Base-by-base conservation (phyloP, 1,139 yeast genomes). In the Candida albicans region DNA sequence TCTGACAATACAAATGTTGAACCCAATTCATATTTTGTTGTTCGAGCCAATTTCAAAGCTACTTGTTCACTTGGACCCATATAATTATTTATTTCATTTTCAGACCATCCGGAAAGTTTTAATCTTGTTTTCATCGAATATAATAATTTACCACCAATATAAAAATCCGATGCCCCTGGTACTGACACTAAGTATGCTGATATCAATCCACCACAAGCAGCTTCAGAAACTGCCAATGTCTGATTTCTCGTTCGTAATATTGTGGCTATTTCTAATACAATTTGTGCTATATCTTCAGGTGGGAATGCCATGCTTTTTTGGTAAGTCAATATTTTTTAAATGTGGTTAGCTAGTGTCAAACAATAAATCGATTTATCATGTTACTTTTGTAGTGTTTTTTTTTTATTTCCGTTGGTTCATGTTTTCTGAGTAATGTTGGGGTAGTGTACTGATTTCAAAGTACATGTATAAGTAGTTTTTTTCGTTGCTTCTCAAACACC, bases 171-270 rank as follows among this genome's bases (percentile, higher is more conserved):
- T 0, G 96, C 96, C 3, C 96, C 96, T 0, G 95, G 91, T 2
- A 86, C 81, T 0, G 93, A 77, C 8, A 88, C 89, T 33, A 88
- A 61, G 56, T 86, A 87, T 0, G 96, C 87, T 5, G 95, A 84
- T 8, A 88, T 68, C 26, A 88, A 72, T 0, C 96, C 96, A 8
- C 96, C 96, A 62, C 96, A 88, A 0, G 96, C 95, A 8, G 95
- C 90, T 58, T 88, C 96, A 4, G 91, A 82, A 2, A 87, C 83
- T 1, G 95, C 87, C 36, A 88, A 67, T 0, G 95, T 86, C 57
- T 83, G 82, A 6, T 73, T 65, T 18, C 82, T 68, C 11, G 63
- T 58, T 27, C 78, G 64, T 34, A 87, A 70, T 10, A 82, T 67
- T 33, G 61, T 62, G 0, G 95, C 84, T 35, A 87, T 86, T 55